Base-by-base conservation (phyloP, 2,329 filamentous ascomycete species). In the Microdochium paspali region DNA sequence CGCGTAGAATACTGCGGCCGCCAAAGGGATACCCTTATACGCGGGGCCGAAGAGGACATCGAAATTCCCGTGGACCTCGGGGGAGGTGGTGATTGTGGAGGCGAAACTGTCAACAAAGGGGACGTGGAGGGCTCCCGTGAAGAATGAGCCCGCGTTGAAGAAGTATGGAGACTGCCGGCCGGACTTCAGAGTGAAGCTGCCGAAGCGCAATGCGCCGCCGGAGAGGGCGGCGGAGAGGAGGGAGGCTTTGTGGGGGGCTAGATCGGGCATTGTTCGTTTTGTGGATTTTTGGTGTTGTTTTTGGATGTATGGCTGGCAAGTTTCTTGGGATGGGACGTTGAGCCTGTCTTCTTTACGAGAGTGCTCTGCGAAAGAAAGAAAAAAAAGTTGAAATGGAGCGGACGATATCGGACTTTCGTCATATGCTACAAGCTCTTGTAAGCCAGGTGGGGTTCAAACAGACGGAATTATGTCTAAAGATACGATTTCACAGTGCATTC, bases 21-120 rank as follows among this genome's bases (percentile, higher is more conserved):
- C 86, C n/a, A 97, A 79, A 1, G 90, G 89, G 54, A 97, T 95
- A 42, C 93, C 93, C 72, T 97, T 98, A 76, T 97, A 98, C 10
- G 93, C 91, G 2, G 93, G 91, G 15, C 80, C 90, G 66, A 97
- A 97, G 60, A 97, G 75, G 57, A 97, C 78, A 64, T 97, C 91
- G 65, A 94, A 84, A 23, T 57, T 47, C 28, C 67, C 64, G 28
- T 61, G 56, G 28, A 68, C 59, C 42, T 65, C 56, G 56, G 44
- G 24, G 21, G 47, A 45, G 44, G 74, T 65, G 53, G 73, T 68
- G 57, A 85, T 80, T 48, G 80, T 75, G 54, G 76, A 67, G 40
- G 91, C 91, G 67, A 91, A 97, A 50, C 91, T 90, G 35, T 81
- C 77, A 46, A 85, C 80, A 56, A 95, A 87, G 48, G 89, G 81